Base-by-base conservation (phyloP, 225 moss, liverwort and hornwort genomes). In the Rhytidiadelphus loreus region DNA sequence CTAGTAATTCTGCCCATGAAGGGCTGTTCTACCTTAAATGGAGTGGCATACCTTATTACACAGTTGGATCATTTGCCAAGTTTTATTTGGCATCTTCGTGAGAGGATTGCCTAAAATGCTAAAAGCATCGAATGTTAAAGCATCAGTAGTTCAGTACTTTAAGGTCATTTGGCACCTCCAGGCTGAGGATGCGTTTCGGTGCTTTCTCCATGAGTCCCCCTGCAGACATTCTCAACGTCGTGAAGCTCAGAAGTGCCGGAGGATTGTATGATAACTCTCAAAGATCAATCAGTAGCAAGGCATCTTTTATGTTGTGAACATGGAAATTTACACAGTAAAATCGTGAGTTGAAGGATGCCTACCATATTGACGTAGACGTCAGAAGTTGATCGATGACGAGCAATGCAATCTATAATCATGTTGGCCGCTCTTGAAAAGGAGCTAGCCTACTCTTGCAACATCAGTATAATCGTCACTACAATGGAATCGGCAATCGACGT, bases 191-290 rank as follows among this genome's bases (percentile, higher is more conserved):
- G 57, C 96, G 92, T 87, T 94, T 86, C 3, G 96, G 81, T 10
- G 94, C 88, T 83, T 81, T 87, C 90, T 96, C 94, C 64, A 94
- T 94, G n/a, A n/a, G 52, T 95, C 96, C 48, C 92, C 87, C 92
- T 96, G 93, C 89, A 86, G 59, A 56, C 73, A 70, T 75, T 77
- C 55, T 53, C 86, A 74, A 88, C 19, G 23, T 48, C 41, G 24
- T 41, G 52, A 29, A 89, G 71, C 61, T 89, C 73, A 77, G 35
- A 65, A 56, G 16, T 68, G 28, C 48, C 22, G 33, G 41, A 33
- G 43, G 17, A 69, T 75, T 59, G 59, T 39, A 55, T 53, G 52
- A 83, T n/a, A n/a, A 65, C 50, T 52, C 18, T 44, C 32, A 81
- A 44, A 75, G n/a, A 65, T 52, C 52, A 43, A 90, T 73, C 29